Conservation (phyloP, 2,329 filamentous ascomycete genomes). For the Penicillium sp. region DNA sequence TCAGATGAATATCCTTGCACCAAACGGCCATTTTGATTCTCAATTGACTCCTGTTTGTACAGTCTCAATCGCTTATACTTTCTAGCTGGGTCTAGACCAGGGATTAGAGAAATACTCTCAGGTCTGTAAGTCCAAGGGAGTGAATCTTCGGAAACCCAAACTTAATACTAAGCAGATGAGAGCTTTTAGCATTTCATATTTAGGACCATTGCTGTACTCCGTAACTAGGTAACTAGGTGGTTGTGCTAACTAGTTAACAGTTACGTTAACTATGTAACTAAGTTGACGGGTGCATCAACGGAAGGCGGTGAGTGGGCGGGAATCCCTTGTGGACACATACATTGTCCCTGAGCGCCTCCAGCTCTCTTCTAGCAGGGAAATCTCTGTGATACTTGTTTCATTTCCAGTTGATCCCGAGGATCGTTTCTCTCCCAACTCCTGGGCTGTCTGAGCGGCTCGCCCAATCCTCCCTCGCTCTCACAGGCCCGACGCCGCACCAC, state of each 20-base stretch:
- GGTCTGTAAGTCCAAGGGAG: background rate
- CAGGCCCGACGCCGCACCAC: slow-evolving; percentile 34
- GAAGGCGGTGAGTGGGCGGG: slow-evolving; percentile 26
- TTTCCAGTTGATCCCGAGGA: slow-evolving; percentile 12
- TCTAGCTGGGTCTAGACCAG: background rate
- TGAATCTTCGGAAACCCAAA: background rate
- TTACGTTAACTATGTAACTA: too few relatives aligned
- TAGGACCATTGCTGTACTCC: background rate
- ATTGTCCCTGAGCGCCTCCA: slow-evolving; percentile 25
- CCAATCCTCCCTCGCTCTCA: slow-evolving; percentile 27
- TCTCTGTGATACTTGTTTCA: slow-evolving; percentile 14
- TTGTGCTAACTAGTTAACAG: too few relatives aligned
- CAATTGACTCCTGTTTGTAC: background rate
- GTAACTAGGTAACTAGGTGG: too few relatives aligned
- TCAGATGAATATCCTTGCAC: background rate
- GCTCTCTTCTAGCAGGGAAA: slow-evolving; percentile 20
- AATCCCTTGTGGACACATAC: slow-evolving; percentile 29
- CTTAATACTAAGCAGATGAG: too few relatives aligned
- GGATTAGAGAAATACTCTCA: background rate
- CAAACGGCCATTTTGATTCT: background rate
- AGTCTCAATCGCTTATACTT: background rate
- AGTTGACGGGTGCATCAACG: slow-evolving; percentile 6
- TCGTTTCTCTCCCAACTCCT: slow-evolving; percentile 14
- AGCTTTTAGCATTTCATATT: background rate
- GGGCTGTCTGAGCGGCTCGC: slow-evolving; percentile 35